Evolutionary conservation across 2,329 filamentous ascomycete genomes (phyloP).

Genomic region (Aspergillus ochraceoroseus): DNA sequence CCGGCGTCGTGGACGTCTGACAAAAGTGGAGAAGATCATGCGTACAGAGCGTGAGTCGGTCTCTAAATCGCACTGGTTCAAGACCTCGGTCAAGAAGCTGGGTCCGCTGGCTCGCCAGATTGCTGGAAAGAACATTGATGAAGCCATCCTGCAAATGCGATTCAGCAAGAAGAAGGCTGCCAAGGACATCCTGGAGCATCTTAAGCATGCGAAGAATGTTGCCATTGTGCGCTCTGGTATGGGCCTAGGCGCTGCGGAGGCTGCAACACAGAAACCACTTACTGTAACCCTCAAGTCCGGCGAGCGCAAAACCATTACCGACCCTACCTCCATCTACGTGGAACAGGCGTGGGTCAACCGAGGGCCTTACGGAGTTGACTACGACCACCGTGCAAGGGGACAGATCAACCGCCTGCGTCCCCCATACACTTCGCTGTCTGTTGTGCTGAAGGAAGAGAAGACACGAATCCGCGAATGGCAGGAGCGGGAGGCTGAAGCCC

Average conservation of each 20-base stretch:
- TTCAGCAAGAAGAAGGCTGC: conserved; percentile 94
- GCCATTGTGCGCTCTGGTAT: conserved; percentile 78
- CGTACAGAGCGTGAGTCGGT: conserved; percentile 58
- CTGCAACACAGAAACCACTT: conserved; percentile 39
- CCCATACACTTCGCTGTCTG: conserved; percentile 68
- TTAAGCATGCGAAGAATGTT: conserved; percentile 74
- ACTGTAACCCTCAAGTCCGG: conserved; percentile 71
- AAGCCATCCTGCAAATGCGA: conserved; percentile 89
- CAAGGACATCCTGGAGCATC: conserved; percentile 68
- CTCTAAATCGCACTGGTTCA: conserved; percentile 65
- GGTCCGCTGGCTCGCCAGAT: conserved; percentile 82
- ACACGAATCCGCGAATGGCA: conserved; percentile 76
- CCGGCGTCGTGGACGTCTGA: conserved; percentile 61
- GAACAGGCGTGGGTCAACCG: conserved; percentile 89
- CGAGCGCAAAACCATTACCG: conserved; percentile 62
- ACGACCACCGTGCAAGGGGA: conserved; percentile 72
- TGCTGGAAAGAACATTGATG: conserved; percentile 84
- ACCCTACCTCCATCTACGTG: conserved; percentile 81
- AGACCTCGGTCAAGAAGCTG: conserved; percentile 89
- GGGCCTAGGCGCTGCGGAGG: conserved; percentile 55
- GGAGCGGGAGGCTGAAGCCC: conserved; percentile 70
- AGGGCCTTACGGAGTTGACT: conserved; percentile 57
- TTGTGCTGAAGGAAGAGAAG: conserved; percentile 89
- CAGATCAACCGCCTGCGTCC: conserved; percentile 62
- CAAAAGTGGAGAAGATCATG: conserved; percentile 62